These are phyloP conservation scores for Candida smagusa DNA, from an alignment of 1,139 yeast species.

Conservation along the genomic window DNA sequence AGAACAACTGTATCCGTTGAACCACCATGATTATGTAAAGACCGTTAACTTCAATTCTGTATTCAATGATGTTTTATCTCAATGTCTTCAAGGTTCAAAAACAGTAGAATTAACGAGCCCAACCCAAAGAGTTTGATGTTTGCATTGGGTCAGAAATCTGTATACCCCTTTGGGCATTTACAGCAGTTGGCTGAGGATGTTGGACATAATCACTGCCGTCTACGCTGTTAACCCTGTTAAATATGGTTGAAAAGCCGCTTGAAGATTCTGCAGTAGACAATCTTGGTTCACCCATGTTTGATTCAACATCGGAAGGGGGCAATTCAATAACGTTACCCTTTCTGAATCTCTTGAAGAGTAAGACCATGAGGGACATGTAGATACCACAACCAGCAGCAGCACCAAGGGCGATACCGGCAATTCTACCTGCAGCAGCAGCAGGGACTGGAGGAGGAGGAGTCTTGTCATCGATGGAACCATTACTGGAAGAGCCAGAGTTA, in stretches of 20 bases:
- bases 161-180: conserved; percentile 14
- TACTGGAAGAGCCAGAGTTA: conserved; percentile 13
- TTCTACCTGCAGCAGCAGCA: conserved; percentile 33
- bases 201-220: conserved; percentile 7
- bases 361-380: conserved; percentile 53
- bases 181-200: conserved; percentile 4
- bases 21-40: too few relatives aligned
- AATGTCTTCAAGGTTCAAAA: too few relatives aligned
- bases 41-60: too few relatives aligned
- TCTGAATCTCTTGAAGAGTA: conserved; percentile 38
- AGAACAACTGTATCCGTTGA: too few relatives aligned
- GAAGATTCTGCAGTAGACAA: conserved; percentile 15
- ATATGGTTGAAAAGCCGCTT: conserved; percentile 29
- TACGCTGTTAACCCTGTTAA: conserved; percentile 27
- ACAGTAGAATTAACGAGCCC: conserved; percentile 16
- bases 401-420: conserved; percentile 63
- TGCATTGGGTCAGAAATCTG: conserved; percentile 45
- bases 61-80: too few relatives aligned
- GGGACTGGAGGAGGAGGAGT: conserved; percentile 13
- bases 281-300: conserved; percentile 28
- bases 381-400: conserved; percentile 63
- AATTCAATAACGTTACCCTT: conserved; percentile 34
- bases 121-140: conserved; percentile 46
- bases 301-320: conserved; percentile 44
- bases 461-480: conserved; percentile 43